Conservation (phyloP, 176 grass and related monocot genomes). For the Phoenix roebelenii region DNA sequence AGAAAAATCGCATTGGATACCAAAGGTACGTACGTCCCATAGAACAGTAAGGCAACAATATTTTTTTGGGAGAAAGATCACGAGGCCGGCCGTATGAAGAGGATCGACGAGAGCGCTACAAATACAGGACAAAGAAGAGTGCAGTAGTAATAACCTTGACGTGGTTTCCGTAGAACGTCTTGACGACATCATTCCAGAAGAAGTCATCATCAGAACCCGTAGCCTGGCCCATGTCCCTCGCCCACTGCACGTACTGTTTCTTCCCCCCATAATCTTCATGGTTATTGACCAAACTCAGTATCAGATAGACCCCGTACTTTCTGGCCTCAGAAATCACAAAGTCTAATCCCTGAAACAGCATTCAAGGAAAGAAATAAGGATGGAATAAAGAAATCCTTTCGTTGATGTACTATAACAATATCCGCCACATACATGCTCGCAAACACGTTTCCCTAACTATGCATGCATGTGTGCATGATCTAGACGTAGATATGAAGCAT, state of each 20-base stretch:
- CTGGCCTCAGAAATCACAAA: conserved; percentile 62
- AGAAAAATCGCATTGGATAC: too few relatives aligned
- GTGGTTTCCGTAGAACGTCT: conserved; percentile 63
- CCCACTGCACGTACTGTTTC: conserved; percentile 69
- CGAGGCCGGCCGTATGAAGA: too few relatives aligned
- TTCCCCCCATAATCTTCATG: conserved; percentile 61
- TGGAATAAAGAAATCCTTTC: background rate
- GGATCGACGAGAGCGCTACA: too few relatives aligned
- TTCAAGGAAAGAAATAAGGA: background rate
- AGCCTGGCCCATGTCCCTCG: conserved; percentile 20
- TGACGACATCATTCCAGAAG: conserved; percentile 48
- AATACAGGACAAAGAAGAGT: too few relatives aligned
- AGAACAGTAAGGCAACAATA: too few relatives aligned
- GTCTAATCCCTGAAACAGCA: conserved; percentile 46
- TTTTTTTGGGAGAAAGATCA: too few relatives aligned
- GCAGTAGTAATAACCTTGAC: conserved; percentile 24
- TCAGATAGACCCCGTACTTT: conserved; percentile 44
- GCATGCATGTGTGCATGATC: too few relatives aligned
- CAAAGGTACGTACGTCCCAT: too few relatives aligned
- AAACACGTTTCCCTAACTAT: too few relatives aligned
- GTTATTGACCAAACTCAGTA: conserved; percentile 77
- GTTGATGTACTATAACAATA: too few relatives aligned
- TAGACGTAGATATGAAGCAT: too few relatives aligned
- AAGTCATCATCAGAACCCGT: conserved; percentile 52
- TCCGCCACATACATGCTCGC: too few relatives aligned